These are phyloP conservation scores for Aureobasidium melanogenum DNA, from an alignment of 2,329 filamentous ascomycete genomes.

Conservation along the genomic window DNA sequence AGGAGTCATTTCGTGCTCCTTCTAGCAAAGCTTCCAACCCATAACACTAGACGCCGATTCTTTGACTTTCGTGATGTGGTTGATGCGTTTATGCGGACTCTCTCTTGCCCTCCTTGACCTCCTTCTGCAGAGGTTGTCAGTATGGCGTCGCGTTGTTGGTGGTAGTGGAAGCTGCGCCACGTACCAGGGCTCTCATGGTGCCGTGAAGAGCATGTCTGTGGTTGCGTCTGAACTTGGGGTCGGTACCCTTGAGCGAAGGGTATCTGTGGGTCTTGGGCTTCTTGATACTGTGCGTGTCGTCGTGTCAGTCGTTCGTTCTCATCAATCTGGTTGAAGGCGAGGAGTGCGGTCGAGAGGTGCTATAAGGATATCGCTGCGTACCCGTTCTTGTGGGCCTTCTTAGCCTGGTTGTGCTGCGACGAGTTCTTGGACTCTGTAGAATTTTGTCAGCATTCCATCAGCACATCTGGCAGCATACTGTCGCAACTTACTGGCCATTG, in stretches of 20 bases:
- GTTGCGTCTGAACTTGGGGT: constrained; percentile 99
- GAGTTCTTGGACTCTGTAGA: constrained; percentile 96
- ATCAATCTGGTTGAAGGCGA: background rate
- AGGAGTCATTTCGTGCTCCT: constrained; percentile 10
- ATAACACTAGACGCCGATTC: constrained; percentile 11
- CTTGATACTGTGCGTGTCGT: constrained; percentile 74
- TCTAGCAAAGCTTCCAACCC: constrained; percentile 14
- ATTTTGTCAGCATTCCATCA: constrained; percentile 11
- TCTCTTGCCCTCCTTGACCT: constrained; percentile 92
- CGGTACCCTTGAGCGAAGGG: constrained; percentile 95
- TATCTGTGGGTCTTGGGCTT: constrained; percentile 99
- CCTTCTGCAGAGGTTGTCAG: constrained; percentile 60
- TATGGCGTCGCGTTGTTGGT: background rate
- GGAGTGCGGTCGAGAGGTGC: background rate
- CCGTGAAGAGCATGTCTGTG: constrained; percentile 99
- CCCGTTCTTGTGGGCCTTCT: constrained; percentile 99
- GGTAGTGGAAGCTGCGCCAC: constrained; percentile 29
- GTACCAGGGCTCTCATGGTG: constrained; percentile 94
- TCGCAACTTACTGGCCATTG: constrained; percentile 59
- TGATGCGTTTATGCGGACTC: constrained; percentile 61
- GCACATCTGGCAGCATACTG: background rate
- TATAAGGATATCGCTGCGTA: constrained; percentile 40
- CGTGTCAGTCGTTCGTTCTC: constrained; percentile 9
- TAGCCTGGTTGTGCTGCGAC: constrained; percentile 96
- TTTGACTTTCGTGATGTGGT: constrained; percentile 12